Percentiles rank a stretch among this genome's conserved stretches.
Conservation (phyloP, 2,329 filamentous ascomycete species). For the Colletotrichum viniferum region DNA sequence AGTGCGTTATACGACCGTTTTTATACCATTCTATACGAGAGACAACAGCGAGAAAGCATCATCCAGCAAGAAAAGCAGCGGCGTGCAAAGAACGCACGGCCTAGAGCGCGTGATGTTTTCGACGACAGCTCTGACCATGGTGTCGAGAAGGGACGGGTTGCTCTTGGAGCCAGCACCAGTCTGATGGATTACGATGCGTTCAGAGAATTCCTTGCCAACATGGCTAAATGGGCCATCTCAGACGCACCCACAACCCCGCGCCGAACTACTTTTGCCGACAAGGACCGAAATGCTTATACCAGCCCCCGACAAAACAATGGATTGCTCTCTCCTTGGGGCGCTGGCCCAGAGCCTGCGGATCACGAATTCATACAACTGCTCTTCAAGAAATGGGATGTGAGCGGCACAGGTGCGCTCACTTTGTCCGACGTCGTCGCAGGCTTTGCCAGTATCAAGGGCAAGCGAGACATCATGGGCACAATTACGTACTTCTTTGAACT, state of each 20-base stretch:
- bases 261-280: constrained; percentile 51
- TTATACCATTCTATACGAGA: constrained; percentile 89
- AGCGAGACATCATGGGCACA: constrained; percentile 94
- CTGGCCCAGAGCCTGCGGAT: constrained; percentile 74
- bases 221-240: constrained; percentile 91
- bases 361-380: constrained; percentile 93
- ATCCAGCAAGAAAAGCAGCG: constrained; percentile 77
- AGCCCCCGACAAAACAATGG: constrained; percentile 14
- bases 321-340: constrained; percentile 56
- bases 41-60: constrained; percentile 80
- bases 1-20: constrained; percentile 93
- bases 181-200: constrained; percentile 98
- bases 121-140: constrained; percentile 49
- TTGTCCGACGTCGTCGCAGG: constrained; percentile 93
- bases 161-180: constrained; percentile 85
- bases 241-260: constrained; percentile 73
- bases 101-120: constrained; percentile 45
- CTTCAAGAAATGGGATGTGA: constrained; percentile 87
- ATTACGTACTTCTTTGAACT: constrained; percentile 98
- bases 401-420: constrained; percentile 77
- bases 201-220: constrained; percentile 87
- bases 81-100: constrained; percentile 64
- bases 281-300: constrained; percentile 53
- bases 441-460: constrained; percentile 89
- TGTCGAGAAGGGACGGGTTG: constrained; percentile 84